Evolutionary conservation across 1,284 basidiomycete species (phyloP), one percentile per base, ranked within the genome.

Genomic region (Marasmius sp.): DNA sequence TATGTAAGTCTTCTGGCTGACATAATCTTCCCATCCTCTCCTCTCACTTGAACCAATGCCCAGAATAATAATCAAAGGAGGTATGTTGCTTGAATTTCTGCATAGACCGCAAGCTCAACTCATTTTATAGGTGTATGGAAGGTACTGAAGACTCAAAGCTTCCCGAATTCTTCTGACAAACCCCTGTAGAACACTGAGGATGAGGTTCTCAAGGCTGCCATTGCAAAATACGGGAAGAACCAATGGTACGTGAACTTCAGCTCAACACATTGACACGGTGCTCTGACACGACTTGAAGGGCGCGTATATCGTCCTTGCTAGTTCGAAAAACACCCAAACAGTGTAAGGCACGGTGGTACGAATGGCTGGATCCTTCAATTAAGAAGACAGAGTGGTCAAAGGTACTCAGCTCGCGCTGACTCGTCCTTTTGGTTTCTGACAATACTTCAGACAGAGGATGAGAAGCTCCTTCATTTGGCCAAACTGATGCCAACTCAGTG

Each of bases 311-410:
- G 8, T 99, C 97, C 45, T 83, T 99, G 34, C 86, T 99, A 57
- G 97, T 99, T 48, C 88, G 97, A 68, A 99, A 99, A 80, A 99
- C 97, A 11, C 96, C 97, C 11, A 99, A 99, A 76, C 97, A 99
- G 79, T 99, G 97, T 82, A 99, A 99, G 77, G 97, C 97, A 3
- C 87, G 93, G 62, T 99, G 97, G 97, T 98, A 98, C 75, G 97
- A 99, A 80, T 99, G 97, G 97, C 82, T 99, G 59, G 97, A 99
- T 77, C 97, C 97, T 7, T 97, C 95, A 56, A 99, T 99, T 79
- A 99, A 98, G 78, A 99, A 99, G 83, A 98, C 97, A 41, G 97
- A 99, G 75, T 98, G 95, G 95, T 96, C 94, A 52, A 97, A 97
- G 79, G 94, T 91, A 64, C 62, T 83, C 49, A 22, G n/a, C 36